phyloP scores from a whole-genome alignment of 176 grass and related monocot species.

The Pharus latifolius region DNA sequence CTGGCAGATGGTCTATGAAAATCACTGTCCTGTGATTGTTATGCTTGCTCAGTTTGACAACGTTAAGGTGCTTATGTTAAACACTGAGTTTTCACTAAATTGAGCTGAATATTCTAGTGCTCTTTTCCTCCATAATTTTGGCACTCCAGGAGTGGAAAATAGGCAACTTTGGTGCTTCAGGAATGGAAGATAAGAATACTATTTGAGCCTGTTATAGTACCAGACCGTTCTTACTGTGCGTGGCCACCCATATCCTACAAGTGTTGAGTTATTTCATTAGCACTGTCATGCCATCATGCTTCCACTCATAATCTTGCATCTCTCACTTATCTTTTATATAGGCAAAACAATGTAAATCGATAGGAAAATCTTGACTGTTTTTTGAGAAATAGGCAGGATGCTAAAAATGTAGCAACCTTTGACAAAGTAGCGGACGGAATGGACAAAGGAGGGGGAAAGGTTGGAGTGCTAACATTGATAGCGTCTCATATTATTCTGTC shows the following conservation, averaged over 20 bases:
- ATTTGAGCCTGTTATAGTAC: not conserved
- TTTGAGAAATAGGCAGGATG: too few relatives aligned
- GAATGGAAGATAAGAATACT: too few relatives aligned
- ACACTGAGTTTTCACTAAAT: not conserved
- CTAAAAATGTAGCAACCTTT: too few relatives aligned
- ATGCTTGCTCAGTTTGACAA: conserved; percentile 77
- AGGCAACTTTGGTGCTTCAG: too few relatives aligned
- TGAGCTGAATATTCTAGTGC: not conserved
- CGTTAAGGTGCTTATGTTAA: conserved; percentile 37
- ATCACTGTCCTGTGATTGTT: conserved; percentile 76
- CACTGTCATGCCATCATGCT: not conserved
- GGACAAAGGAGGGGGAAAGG: too few relatives aligned
- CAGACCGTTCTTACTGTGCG: not conserved
- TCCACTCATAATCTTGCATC: not conserved
- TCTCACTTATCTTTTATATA: too few relatives aligned
- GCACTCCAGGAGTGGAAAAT: too few relatives aligned
- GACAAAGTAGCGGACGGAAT: too few relatives aligned
- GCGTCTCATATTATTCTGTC: too few relatives aligned
- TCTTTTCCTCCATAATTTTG: not conserved
- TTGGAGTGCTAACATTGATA: too few relatives aligned
- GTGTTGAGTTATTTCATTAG: not conserved
- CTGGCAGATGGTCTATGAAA: conserved; percentile 89
- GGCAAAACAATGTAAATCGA: too few relatives aligned
- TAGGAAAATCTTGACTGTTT: too few relatives aligned
- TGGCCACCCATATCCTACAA: not conserved